These are phyloP conservation scores for Picea glauca DNA, from an alignment of 75 land plant genomes.

Conservation along the genomic window DNA sequence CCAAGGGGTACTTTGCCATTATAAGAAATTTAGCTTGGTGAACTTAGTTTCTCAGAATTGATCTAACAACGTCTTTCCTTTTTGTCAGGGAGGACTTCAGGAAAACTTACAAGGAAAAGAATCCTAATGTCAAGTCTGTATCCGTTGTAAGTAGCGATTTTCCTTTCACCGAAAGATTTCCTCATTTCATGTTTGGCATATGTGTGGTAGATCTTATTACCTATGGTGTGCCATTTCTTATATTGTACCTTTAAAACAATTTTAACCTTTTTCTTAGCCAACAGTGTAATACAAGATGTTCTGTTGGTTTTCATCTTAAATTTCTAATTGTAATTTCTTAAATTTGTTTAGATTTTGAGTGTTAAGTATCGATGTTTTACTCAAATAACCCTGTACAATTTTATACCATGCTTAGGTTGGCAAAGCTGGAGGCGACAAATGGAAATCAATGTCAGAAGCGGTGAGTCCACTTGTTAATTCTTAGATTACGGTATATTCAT, in stretches of 20 bases:
- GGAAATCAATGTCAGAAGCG: constrained; percentile 70
- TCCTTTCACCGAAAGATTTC: not conserved
- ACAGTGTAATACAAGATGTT: too few species aligned
- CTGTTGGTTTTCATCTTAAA: not conserved
- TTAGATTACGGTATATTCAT: too few species aligned
- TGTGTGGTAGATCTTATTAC: too few species aligned
- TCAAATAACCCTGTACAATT: not conserved
- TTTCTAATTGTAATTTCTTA: not conserved
- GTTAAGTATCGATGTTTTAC: not conserved
- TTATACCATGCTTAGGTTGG: constrained; percentile 45
- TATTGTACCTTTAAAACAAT: too few species aligned
- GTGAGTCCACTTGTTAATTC: constrained; percentile 32
- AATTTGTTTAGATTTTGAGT: not conserved
- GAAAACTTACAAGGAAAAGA: constrained; percentile 60
- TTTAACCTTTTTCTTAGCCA: too few species aligned
- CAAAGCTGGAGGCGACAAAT: constrained; percentile 84
- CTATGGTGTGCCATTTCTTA: too few species aligned
- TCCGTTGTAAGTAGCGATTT: constrained; percentile 49
- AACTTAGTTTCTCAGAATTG: not conserved
- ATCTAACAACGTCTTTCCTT: not conserved
- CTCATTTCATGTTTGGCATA: not conserved
- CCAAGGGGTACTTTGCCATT: not conserved
- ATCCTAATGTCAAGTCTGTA: constrained; percentile 80
- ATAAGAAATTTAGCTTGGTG: not conserved
- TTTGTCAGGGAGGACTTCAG: constrained; percentile 78